These are phyloP conservation scores for Lentinula guzmanii DNA, from an alignment of 768 basidiomycete genomes.

Conservation along the genomic window DNA sequence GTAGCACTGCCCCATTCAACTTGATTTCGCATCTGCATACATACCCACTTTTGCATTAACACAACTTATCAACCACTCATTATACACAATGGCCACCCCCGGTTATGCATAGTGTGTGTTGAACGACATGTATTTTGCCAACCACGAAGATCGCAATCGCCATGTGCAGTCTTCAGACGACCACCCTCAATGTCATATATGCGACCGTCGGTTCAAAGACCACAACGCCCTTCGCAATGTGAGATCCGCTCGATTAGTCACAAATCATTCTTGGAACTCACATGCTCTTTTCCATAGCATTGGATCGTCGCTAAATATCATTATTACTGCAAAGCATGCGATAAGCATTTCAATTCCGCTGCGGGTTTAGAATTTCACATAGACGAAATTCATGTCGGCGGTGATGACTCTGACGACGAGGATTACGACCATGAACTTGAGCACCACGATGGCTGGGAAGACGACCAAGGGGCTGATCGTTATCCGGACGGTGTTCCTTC, in stretches of 20 bases:
- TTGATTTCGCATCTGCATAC: neutral
- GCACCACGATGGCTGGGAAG: constrained; percentile 1
- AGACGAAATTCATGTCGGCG: neutral
- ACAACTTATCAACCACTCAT: neutral
- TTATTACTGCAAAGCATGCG: neutral
- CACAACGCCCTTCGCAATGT: neutral
- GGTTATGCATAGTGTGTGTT: constrained; percentile 3
- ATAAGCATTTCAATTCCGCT: neutral
- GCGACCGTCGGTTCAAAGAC: constrained; percentile 3
- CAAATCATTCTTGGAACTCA: neutral
- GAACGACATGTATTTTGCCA: neutral
- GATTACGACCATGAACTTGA: neutral
- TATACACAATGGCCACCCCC: neutral
- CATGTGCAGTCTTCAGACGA: neutral
- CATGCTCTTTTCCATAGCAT: neutral
- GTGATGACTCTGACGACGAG: neutral
- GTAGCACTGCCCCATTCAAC: neutral
- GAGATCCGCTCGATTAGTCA: neutral
- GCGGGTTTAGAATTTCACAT: neutral
- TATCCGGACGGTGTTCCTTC: constrained; percentile 1
- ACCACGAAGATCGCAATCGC: neutral
- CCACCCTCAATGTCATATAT: constrained; percentile 1
- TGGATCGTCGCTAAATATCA: neutral
- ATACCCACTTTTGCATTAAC: neutral
- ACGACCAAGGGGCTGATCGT: neutral